These are phyloP conservation scores for Collybiopsis confluens DNA, from an alignment of 768 basidiomycete species.

Conservation along the genomic window DNA sequence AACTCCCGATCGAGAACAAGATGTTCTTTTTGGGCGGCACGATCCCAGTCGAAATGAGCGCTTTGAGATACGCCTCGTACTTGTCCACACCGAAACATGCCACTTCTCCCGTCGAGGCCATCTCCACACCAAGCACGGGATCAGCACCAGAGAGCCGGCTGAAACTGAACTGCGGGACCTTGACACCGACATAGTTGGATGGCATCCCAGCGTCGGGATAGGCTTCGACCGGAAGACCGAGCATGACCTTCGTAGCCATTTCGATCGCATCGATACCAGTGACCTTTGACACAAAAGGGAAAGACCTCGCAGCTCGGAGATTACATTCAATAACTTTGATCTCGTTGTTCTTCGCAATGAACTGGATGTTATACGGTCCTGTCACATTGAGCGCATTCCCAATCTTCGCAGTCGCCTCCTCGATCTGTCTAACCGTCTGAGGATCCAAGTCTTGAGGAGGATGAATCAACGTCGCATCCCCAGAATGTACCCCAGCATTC, in stretches of 20 bases:
- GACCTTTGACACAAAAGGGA: slow-evolving; percentile 99
- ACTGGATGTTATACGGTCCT: slow-evolving; percentile 99
- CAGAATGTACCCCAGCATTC: slow-evolving; percentile 98
- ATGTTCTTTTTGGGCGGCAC: slow-evolving; percentile 96
- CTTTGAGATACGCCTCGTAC: slow-evolving; percentile 98
- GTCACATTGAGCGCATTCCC: slow-evolving; percentile 97
- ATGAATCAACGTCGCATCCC: slow-evolving; percentile 96
- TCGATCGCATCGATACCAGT: slow-evolving; percentile 98
- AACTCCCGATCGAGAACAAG: slow-evolving; percentile 93
- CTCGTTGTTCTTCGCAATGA: slow-evolving; percentile 99
- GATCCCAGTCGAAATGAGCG: slow-evolving; percentile 94
- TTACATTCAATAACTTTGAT: slow-evolving; percentile 99
- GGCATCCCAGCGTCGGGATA: slow-evolving; percentile 90
- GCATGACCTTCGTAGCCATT: slow-evolving; percentile 98
- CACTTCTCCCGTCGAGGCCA: slow-evolving; percentile 99
- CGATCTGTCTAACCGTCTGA: slow-evolving; percentile 92
- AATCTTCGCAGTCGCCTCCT: slow-evolving; percentile 96
- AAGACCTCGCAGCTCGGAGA: slow-evolving; percentile 93
- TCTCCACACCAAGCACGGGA: slow-evolving; percentile 96
- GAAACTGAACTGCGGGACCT: slow-evolving; percentile 99
- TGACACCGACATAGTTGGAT: slow-evolving; percentile 93
- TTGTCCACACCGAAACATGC: slow-evolving; percentile 98
- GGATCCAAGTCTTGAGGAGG: slow-evolving; percentile 98
- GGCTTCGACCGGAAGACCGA: slow-evolving; percentile 81
- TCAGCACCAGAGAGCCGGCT: slow-evolving; percentile 95